Percentiles rank a stretch among this genome's conserved stretches.
Evolutionary conservation across 192 early-diverging fungal genomes (phyloP).

Genomic region (Umbelopsis ramanniana): DNA sequence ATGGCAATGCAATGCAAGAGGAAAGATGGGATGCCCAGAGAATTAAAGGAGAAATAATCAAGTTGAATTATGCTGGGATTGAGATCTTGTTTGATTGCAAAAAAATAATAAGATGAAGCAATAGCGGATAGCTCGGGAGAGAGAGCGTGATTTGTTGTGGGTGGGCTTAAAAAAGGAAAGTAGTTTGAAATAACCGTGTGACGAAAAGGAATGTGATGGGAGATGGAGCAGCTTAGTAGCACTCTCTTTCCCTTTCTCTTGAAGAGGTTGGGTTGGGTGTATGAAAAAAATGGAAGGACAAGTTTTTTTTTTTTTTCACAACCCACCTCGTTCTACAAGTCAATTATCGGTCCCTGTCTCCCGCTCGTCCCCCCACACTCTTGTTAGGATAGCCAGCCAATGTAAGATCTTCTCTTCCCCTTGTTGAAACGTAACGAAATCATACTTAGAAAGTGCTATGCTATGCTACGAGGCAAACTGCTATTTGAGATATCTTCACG

Average conservation of each 20-base stretch:
- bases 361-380: not conserved
- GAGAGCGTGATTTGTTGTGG: slow-evolving; percentile 16
- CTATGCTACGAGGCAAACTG: slow-evolving; percentile 7
- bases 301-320: slow-evolving; percentile 1
- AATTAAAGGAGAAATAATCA: not conserved
- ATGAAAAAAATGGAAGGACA: not conserved
- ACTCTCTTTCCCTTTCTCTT: not conserved
- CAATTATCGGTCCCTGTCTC: not conserved
- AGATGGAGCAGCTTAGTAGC: not conserved
- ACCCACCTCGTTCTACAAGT: not conserved
- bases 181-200: not conserved
- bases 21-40: not conserved
- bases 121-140: slow-evolving; percentile 8
- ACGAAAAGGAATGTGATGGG: slow-evolving; percentile 21
- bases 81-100: not conserved
- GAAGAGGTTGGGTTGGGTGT: slow-evolving; percentile 1
- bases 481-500: not conserved
- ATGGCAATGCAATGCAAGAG: not conserved
- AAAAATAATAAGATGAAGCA: not conserved
- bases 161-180: slow-evolving; percentile 20
- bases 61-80: not conserved
- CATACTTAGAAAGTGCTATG: not conserved
- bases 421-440: not conserved
- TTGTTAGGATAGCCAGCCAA: slow-evolving; percentile 3
- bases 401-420: not conserved